Evolutionary conservation across 768 basidiomycete genomes (phyloP).

Genomic region (Leccinum disarticulatum): DNA sequence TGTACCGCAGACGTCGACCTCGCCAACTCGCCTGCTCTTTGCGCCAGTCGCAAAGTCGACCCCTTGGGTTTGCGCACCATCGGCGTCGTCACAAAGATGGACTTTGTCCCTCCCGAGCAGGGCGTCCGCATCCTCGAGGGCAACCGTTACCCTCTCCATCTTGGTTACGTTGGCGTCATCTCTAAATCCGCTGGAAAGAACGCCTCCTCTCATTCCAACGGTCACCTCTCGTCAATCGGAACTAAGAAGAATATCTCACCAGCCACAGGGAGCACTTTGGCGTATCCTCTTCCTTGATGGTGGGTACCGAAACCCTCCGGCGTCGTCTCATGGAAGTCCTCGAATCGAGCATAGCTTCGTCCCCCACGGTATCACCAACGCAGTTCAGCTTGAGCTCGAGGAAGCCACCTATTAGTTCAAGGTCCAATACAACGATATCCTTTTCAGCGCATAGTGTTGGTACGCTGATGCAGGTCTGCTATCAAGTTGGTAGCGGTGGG

Average conservation of each 20-base stretch:
- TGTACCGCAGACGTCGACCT: constrained; percentile 98
- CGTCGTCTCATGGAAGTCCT: constrained; percentile 94
- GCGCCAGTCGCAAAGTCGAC: constrained; percentile 92
- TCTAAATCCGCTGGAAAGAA: constrained; percentile 71
- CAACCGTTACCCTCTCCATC: constrained; percentile 93
- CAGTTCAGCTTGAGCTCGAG: constrained; percentile 95
- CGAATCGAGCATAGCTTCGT: constrained; percentile 96
- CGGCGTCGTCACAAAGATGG: constrained; percentile 99
- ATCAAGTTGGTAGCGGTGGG: neutral
- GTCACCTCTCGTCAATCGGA: constrained; percentile 49
- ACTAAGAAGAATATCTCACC: constrained; percentile 69
- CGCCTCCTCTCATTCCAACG: constrained; percentile 47
- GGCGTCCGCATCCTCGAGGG: constrained; percentile 82
- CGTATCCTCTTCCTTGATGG: constrained; percentile 67
- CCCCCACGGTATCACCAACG: constrained; percentile 92
- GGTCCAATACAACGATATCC: constrained; percentile 93
- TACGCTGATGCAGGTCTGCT: neutral
- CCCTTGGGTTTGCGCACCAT: constrained; percentile 94
- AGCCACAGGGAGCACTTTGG: constrained; percentile 63
- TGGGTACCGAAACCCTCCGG: constrained; percentile 88
- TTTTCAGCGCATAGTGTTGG: neutral
- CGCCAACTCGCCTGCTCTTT: constrained; percentile 93
- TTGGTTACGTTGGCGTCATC: constrained; percentile 97
- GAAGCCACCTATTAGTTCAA: constrained; percentile 99
- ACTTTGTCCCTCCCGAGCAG: constrained; percentile 83